Conservation (phyloP, 2,329 filamentous ascomycete species). For the Pseudonectria foliicola region DNA sequence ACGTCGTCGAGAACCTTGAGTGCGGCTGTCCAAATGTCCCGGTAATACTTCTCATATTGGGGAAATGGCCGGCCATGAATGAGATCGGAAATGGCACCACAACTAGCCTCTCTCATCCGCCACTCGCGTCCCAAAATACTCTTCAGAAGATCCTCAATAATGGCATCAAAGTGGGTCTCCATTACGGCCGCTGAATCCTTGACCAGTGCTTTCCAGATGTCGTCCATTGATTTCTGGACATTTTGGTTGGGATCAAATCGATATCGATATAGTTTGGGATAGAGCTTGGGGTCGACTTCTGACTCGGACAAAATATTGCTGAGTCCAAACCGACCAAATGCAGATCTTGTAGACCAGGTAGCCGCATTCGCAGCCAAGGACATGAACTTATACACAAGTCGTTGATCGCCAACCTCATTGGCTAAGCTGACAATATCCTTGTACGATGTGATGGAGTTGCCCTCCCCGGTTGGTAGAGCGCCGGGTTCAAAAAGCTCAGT, state of each 20-base stretch:
- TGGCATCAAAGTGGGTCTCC: constrained; percentile 76
- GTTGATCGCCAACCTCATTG: constrained; percentile 93
- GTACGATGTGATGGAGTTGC: constrained; percentile 86
- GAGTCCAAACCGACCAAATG: constrained; percentile 88
- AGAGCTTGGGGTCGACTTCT: constrained; percentile 82
- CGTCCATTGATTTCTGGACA: constrained; percentile 91
- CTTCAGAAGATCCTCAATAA: constrained; percentile 78
- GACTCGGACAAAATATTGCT: constrained; percentile 89
- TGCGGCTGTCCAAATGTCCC: constrained; percentile 75
- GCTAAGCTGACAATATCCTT: constrained; percentile 94
- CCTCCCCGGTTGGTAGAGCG: constrained; percentile 81
- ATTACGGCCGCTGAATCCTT: constrained; percentile 75
- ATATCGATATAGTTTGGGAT: constrained; percentile 91
- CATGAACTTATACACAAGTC: constrained; percentile 98
- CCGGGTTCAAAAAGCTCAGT: constrained; percentile 93
- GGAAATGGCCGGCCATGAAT: constrained; percentile 70
- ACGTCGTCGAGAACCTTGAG: constrained; percentile 95
- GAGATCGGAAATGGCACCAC: constrained; percentile 80
- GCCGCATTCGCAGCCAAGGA: constrained; percentile 91
- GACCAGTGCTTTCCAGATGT: constrained; percentile 95
- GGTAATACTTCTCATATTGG: constrained; percentile 77
- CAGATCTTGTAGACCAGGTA: constrained; percentile 94
- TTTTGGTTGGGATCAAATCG: constrained; percentile 92
- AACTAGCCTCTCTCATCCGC: constrained; percentile 88
- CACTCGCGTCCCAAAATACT: constrained; percentile 88